Percentiles rank a stretch among this genome's conserved stretches.
Evolutionary conservation across 73 alveolate species (phyloP).

Genomic region (Paramecium pentaurelia): DNA sequence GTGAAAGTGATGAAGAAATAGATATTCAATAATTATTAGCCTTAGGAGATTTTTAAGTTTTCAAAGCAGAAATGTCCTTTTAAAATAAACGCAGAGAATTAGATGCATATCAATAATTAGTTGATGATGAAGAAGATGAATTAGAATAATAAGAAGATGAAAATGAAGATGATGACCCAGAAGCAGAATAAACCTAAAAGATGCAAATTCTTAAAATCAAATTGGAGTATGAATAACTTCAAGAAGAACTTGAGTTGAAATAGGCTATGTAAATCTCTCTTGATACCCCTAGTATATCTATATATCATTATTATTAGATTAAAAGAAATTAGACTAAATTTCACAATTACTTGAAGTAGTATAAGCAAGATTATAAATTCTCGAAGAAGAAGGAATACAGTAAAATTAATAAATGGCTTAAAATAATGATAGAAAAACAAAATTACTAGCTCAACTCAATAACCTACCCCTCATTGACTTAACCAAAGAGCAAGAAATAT

Average conservation of each 20-base stretch:
- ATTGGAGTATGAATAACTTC: not conserved
- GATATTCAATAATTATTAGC: not conserved
- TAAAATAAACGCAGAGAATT: constrained; percentile 16
- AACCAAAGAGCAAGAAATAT: not conserved
- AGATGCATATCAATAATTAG: not conserved
- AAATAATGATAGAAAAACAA: not conserved
- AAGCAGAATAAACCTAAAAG: not conserved
- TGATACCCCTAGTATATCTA: not conserved
- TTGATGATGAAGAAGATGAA: constrained; percentile 18
- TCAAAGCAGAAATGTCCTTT: constrained; percentile 45
- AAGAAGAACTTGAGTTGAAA: not conserved
- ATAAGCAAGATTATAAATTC: not conserved
- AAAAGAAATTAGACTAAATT: not conserved
- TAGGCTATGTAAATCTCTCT: not conserved
- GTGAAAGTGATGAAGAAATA: not conserved
- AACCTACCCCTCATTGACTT: not conserved
- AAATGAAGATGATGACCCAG: not conserved
- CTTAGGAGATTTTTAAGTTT: constrained; percentile 12
- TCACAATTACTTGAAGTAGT: not conserved
- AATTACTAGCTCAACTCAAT: not conserved
- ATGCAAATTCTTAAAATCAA: not conserved
- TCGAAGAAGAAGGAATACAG: not conserved
- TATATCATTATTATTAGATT: not conserved
- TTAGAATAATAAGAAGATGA: not conserved
- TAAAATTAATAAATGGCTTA: not conserved